phyloP scores from a whole-genome alignment of 2,329 filamentous ascomycete genomes.

The Thielaviopsis ethacetica region DNA sequence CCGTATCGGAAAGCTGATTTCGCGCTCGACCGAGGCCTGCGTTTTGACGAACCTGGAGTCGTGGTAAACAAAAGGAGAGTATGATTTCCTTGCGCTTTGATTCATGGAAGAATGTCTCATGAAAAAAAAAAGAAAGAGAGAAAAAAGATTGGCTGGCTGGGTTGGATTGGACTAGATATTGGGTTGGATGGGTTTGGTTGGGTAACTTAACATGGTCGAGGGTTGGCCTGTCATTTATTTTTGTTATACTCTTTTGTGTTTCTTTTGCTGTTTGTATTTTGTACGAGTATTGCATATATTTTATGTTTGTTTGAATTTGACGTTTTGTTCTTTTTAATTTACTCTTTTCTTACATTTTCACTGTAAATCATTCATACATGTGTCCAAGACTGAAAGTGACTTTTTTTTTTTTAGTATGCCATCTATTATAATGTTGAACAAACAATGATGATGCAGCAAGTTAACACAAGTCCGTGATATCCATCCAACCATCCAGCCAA shows the following conservation, averaged over 20 bases:
- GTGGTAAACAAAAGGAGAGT: constrained; percentile 3
- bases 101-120: neutral
- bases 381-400: neutral
- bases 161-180: neutral
- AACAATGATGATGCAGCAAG: neutral
- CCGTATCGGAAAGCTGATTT: constrained; percentile 54
- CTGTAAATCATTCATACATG: neutral
- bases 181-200: neutral
- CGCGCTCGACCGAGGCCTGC: constrained; percentile 26
- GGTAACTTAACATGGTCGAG: neutral
- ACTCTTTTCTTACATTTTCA: neutral
- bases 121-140: neutral
- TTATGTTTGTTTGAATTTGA: neutral
- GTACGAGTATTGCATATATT: neutral
- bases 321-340: neutral
- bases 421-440: neutral
- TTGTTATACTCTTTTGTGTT: neutral
- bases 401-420: neutral
- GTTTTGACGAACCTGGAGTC: constrained; percentile 11
- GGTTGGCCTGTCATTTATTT: neutral
- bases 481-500: neutral
- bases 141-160: neutral
- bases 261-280: neutral
- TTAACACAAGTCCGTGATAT: neutral
- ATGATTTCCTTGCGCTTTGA: no score